phyloP scores from a whole-genome alignment of 768 basidiomycete genomes.

The Tylopilus vinaceipallidus region DNA sequence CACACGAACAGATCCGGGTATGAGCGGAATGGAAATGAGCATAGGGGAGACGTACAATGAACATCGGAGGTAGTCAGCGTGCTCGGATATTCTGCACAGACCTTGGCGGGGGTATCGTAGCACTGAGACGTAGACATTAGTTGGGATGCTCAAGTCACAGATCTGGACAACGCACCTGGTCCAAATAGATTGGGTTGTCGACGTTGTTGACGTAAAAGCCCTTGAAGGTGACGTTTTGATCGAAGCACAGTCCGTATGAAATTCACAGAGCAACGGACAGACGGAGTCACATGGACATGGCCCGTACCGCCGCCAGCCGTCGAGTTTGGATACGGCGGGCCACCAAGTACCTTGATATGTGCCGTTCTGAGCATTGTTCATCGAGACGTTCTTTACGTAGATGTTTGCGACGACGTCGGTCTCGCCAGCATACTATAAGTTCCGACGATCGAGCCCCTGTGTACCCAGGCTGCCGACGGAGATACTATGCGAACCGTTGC shows the following conservation, averaged over 20 bases:
- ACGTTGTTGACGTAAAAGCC: slow-evolving; percentile 35
- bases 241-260: no score
- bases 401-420: slow-evolving; percentile 46
- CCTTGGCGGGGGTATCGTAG: slow-evolving; percentile 33
- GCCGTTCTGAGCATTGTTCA: slow-evolving; percentile 47
- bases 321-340: slow-evolving; percentile 37
- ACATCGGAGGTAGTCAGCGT: slow-evolving; percentile 40
- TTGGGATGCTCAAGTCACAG: background rate
- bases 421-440: slow-evolving; percentile 34
- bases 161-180: slow-evolving; percentile 26
- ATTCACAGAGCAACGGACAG: background rate
- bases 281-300: slow-evolving; percentile 35
- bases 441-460: slow-evolving; percentile 23
- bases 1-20: slow-evolving; percentile 39
- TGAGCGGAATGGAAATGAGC: background rate
- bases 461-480: slow-evolving; percentile 49
- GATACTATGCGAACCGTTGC: slow-evolving; percentile 40
- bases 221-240: slow-evolving; percentile 25
- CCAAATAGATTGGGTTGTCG: slow-evolving; percentile 42
- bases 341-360: slow-evolving; percentile 52
- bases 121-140: slow-evolving; percentile 31
- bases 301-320: slow-evolving; percentile 44
- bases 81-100: slow-evolving; percentile 40
- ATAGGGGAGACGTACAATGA: slow-evolving; percentile 29
- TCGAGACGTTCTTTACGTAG: slow-evolving; percentile 39